Conservation (phyloP, 2,329 filamentous ascomycete genomes). For the Penicillium fuscoglaucum region DNA sequence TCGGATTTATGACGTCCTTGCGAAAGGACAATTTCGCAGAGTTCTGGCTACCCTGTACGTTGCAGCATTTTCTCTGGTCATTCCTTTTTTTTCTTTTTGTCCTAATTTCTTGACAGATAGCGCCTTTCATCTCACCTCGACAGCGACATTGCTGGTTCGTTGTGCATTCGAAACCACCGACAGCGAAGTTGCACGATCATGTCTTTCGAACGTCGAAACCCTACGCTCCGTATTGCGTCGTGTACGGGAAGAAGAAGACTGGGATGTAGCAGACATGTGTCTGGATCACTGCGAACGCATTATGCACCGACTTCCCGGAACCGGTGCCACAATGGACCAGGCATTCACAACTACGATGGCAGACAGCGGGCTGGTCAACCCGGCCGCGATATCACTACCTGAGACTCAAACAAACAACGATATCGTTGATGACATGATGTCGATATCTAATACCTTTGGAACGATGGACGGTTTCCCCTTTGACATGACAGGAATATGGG, state of each 20-base stretch:
- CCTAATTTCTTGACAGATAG: conserved; percentile 39
- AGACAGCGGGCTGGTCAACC: conserved; percentile 38
- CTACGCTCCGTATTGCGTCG: conserved; percentile 51
- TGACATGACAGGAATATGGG: conserved; percentile 50
- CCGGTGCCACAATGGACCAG: conserved; percentile 21
- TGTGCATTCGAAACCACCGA: conserved; percentile 55
- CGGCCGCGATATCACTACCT: conserved; percentile 42
- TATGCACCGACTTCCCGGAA: conserved; percentile 42
- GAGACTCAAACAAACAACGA: conserved; percentile 48
- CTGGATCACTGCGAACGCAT: conserved; percentile 52
- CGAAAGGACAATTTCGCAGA: conserved; percentile 51
- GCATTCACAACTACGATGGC: conserved; percentile 19
- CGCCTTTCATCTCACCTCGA: conserved; percentile 55
- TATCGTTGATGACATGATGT: conserved; percentile 50
- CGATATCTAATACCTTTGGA: conserved; percentile 47
- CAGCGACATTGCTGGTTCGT: conserved; percentile 54
- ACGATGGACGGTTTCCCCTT: conserved; percentile 50
- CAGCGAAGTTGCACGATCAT: conserved; percentile 46
- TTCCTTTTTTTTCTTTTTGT: background rate
- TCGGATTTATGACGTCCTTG: conserved; percentile 52
- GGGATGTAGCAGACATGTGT: conserved; percentile 58
- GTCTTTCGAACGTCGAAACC: conserved; percentile 50
- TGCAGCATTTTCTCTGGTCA: background rate
- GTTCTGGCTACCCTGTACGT: conserved; percentile 54
- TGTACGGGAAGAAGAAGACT: conserved; percentile 52